Conservation (phyloP, 2,329 filamentous ascomycete species). For the Pseudogymnoascus sp. region DNA sequence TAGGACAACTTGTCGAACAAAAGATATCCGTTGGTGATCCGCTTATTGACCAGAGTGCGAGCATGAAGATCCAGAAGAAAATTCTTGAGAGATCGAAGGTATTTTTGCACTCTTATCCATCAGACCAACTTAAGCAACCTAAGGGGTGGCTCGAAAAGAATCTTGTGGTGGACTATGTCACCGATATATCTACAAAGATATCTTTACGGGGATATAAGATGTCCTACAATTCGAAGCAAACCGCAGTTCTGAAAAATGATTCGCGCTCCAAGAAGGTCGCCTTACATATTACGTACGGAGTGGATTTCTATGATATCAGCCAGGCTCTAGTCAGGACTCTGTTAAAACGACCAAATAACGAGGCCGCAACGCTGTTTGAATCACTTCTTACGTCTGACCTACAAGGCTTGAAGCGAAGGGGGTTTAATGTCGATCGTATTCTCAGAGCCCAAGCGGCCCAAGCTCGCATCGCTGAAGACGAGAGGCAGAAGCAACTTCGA, state of each 20-base stretch:
- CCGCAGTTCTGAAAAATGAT: slow-evolving; percentile 59
- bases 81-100: slow-evolving; percentile 83
- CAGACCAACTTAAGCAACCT: slow-evolving; percentile 77
- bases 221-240: slow-evolving; percentile 66
- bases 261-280: slow-evolving; percentile 46
- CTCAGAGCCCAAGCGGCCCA: slow-evolving; percentile 81
- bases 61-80: slow-evolving; percentile 65
- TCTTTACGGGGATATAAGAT: slow-evolving; percentile 65
- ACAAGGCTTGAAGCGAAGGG: slow-evolving; percentile 72
- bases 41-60: slow-evolving; percentile 56
- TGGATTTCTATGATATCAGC: slow-evolving; percentile 87
- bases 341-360: slow-evolving; percentile 74
- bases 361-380: slow-evolving; percentile 85
- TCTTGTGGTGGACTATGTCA: slow-evolving; percentile 69
- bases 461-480: slow-evolving; percentile 77
- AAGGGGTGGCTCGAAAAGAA: slow-evolving; percentile 86
- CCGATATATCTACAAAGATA: slow-evolving; percentile 68
- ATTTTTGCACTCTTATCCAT: slow-evolving; percentile 70
- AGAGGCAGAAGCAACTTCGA: slow-evolving; percentile 66
- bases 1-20: slow-evolving; percentile 73
- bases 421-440: slow-evolving; percentile 95
- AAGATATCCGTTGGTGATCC: slow-evolving; percentile 62
- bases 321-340: slow-evolving; percentile 77
- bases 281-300: slow-evolving; percentile 67
- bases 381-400: slow-evolving; percentile 83